A percentile compares a stretch with the other conserved stretches of the same genome.
phyloP scores from a whole-genome alignment of 306 rosid species.

The Corylus americana region DNA sequence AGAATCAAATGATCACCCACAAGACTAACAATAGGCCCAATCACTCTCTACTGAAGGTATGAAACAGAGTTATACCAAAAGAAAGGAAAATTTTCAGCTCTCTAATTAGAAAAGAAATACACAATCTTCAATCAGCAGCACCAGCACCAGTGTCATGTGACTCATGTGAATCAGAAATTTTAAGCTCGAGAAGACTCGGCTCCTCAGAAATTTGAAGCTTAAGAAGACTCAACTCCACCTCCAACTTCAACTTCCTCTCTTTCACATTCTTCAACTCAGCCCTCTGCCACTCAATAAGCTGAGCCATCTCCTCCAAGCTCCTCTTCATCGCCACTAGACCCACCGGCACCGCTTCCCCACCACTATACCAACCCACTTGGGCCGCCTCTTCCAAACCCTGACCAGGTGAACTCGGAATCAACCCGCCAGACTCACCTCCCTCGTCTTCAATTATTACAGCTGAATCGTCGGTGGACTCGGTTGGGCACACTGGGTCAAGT shows the following conservation, averaged over 20 bases:
- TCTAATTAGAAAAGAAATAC: too few relatives aligned
- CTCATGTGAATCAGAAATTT: background rate
- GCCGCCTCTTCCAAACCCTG: too few relatives aligned
- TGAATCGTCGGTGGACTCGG: too few relatives aligned
- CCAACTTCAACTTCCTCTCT: conserved; percentile 25
- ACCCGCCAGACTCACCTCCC: conserved; percentile 1
- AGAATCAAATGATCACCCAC: too few relatives aligned
- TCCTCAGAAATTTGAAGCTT: background rate
- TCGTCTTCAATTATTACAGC: background rate
- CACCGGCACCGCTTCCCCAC: background rate
- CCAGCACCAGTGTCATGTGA: background rate
- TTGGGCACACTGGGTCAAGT: too few relatives aligned
- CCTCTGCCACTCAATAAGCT: conserved; percentile 31
- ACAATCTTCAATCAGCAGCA: too few relatives aligned
- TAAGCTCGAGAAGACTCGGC: conserved; percentile 2
- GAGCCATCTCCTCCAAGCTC: conserved; percentile 37
- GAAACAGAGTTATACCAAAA: too few relatives aligned
- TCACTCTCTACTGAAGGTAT: too few relatives aligned
- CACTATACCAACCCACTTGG: too few relatives aligned
- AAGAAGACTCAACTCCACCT: conserved; percentile 22
- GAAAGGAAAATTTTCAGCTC: too few relatives aligned
- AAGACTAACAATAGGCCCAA: too few relatives aligned
- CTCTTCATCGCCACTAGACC: conserved; percentile 16
- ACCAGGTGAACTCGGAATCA: background rate
- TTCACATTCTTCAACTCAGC: conserved; percentile 33